Evolutionary conservation across 148 eudicot genomes (phyloP), one percentile per base, ranked within the genome.

Genomic region (Arctostaphylos glauca): DNA sequence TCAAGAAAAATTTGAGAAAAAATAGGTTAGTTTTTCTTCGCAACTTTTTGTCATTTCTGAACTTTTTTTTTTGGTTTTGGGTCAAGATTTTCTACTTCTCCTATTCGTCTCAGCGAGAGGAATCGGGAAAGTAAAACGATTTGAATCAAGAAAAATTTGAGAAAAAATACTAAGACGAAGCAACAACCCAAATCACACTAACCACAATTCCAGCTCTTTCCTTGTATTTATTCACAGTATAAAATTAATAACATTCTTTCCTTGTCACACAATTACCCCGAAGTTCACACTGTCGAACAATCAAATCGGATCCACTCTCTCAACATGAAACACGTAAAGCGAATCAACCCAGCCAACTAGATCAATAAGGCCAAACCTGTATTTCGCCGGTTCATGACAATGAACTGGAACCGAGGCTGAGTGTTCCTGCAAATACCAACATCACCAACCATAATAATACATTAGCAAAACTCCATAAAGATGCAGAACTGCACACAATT

Each of bases 301-400:
- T 31, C n/a, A 31, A 38, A 21, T 68, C 38, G 41, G 62, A 71
- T 8, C 56, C 25, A 59, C 16, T 12, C 43, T 52, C 47, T 60
- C 77, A 44, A 71, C 55, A 73, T 71, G 9, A 81, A 81, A 19
- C 53, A 10, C 2, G 14, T 7, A 70, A 25, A 70, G 25, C 52
- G 59, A 70, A 62, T 62, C 56, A n/a, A 79, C 44, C 38, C 41
- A 19, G 47, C 6, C 55, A 80, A 70, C 13, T n/a, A 75, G 9
- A 58, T 48, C 80, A 82, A 18, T 6, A 80, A 41, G 68, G 23
- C 48, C 78, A 64, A 41, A 91, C 98, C 93, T 85, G 95, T 91
- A 83, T 88, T 94, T 23, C 93, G 82, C 47, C 94, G 89, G 74
- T 94, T 94, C 98, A 94, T 94, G 46, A 94, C 98, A 81, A 94